Evolutionary conservation across 2,329 filamentous ascomycete genomes (phyloP).

Genomic region (Pleomassaria siparia): DNA sequence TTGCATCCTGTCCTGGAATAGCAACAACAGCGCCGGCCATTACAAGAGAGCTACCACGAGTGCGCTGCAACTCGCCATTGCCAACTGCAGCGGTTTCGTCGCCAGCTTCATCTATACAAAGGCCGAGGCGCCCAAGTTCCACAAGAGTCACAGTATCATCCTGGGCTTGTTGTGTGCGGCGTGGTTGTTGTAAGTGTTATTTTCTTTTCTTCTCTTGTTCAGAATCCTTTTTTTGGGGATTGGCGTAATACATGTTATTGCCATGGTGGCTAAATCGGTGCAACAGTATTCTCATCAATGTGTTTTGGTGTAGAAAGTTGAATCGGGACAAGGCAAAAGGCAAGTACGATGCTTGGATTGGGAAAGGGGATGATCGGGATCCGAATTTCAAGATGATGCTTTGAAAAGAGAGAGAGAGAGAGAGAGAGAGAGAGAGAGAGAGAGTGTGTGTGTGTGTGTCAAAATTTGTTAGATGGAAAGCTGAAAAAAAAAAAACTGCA

Average conservation of each 20-base stretch:
- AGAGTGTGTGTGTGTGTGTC: too few relatives aligned
- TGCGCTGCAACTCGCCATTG: conserved; percentile 65
- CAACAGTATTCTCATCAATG: conserved; percentile 59
- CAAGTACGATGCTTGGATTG: conserved; percentile 60
- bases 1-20: conserved; percentile 65
- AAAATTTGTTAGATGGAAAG: too few relatives aligned
- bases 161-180: conserved; percentile 61
- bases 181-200: conserved; percentile 62
- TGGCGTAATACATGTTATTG: background rate
- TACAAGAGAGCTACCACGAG: conserved; percentile 70
- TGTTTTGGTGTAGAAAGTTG: conserved; percentile 64
- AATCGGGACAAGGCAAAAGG: conserved; percentile 64
- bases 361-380: conserved; percentile 64
- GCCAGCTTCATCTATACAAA: conserved; percentile 65
- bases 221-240: too few relatives aligned
- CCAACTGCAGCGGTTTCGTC: conserved; percentile 68
- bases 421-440: too few relatives aligned
- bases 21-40: conserved; percentile 68
- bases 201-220: background rate
- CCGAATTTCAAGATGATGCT: conserved; percentile 63
- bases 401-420: conserved; percentile 33
- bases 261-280: conserved; percentile 14
- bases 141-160: conserved; percentile 63
- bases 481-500: too few relatives aligned
- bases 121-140: conserved; percentile 58